A percentile compares a stretch with the other conserved stretches of the same genome.
phyloP scores from a whole-genome alignment of 116 monocot genomes.

The Cymodocea nodosa region DNA sequence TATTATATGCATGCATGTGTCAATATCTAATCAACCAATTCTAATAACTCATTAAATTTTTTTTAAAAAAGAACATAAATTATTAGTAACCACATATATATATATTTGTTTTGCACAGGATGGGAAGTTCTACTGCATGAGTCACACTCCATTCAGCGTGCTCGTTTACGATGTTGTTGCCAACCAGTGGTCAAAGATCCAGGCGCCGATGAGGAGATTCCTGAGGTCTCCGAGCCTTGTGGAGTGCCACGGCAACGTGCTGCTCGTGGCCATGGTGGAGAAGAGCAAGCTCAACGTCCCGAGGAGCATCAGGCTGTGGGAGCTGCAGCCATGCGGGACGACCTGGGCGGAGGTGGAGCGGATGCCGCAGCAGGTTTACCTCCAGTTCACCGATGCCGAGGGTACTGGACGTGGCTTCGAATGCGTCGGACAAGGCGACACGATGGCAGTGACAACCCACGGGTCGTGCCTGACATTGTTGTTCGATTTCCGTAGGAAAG shows the following conservation, averaged over 20 bases:
- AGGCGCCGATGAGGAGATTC: conserved; percentile 88
- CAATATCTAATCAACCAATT: too few relatives aligned
- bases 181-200: conserved; percentile 56
- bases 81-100: too few relatives aligned
- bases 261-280: conserved; percentile 79
- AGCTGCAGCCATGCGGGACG: conserved; percentile 27
- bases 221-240: conserved; percentile 73
- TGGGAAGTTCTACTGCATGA: conserved; percentile 80
- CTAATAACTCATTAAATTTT: too few relatives aligned
- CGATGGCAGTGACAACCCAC: conserved; percentile 33
- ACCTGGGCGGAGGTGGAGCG: conserved; percentile 65
- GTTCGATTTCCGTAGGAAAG: conserved; percentile 34
- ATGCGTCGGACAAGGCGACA: conserved; percentile 39
- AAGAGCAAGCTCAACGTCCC: conserved; percentile 81
- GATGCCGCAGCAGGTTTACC: conserved; percentile 60
- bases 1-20: too few relatives aligned
- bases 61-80: too few relatives aligned
- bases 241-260: conserved; percentile 17
- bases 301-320: conserved; percentile 64
- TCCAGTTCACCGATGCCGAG: conserved; percentile 42
- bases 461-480: conserved; percentile 20
- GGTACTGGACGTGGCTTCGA: conserved; percentile 71
- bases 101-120: too few relatives aligned
- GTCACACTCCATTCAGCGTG: conserved; percentile 52
- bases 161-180: conserved; percentile 35